Base-by-base conservation (phyloP, 768 basidiomycete species). In the Dacryopinax primogenitus region DNA sequence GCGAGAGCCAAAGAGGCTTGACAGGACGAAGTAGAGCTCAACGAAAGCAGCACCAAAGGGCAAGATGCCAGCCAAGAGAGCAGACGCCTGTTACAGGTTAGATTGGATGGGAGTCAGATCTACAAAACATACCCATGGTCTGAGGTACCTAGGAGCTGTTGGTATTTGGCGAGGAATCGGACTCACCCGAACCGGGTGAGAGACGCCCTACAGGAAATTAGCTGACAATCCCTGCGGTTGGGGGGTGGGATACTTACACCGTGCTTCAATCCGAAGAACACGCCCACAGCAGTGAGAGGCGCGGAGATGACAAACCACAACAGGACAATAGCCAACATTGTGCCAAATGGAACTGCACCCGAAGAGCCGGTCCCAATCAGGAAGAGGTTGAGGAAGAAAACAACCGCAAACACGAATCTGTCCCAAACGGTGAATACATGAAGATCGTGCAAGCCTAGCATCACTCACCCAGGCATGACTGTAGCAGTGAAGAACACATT, bases 151-250 rank as follows among this genome's bases (percentile, higher is more conserved):
- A 28, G 90, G 91, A 9, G 79, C 74, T 12, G 90, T 89, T 0
- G 95, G 95, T 64, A 98, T 93, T 73, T 97, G 95, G n/a, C 94
- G 83, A 15, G 95, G 95, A 65, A 97, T 98, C 65, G 84, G 87
- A 69, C 95, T 91, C 33, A 93, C 90, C 66, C 93, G 81, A 37
- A 92, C 88, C 12, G 93, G 94, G 72, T 92, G 83, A n/a, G 78
- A 75, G 65, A 96, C 75, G 32, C 77, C 79, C 90, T 94, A 67
- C 2, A 63, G 44, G 61, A 44, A 23, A 39, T 65, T n/a, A n/a
- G n/a, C n/a, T 28, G 68, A 62, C 15, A 23, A 58, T 61, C 9
- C 23, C n/a, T 16, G 11, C 1, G 64, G 41, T 39, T 58, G 18
- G 3, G 21, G 21, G 35, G 7, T 16, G 36, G 11, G 18, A 30